phyloP scores from a whole-genome alignment of 192 early-diverging fungal species.

The Coemansia sp. region DNA sequence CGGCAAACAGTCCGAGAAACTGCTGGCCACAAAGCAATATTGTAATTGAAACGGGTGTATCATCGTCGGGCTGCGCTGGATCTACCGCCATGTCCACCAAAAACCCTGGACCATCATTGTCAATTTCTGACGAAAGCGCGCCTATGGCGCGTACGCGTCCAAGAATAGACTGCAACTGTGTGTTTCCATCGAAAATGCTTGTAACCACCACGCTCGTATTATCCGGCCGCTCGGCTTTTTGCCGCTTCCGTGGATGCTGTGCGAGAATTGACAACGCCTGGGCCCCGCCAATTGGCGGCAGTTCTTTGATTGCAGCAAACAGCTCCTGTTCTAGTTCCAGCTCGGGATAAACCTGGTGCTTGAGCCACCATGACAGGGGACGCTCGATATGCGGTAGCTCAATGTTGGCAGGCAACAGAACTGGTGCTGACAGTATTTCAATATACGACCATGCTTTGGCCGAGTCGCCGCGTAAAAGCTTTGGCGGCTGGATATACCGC shows the following conservation, averaged over 20 bases:
- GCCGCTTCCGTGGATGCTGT: background rate
- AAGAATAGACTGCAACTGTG: constrained; percentile 5
- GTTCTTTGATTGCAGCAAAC: constrained; percentile 7
- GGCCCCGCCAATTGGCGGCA: constrained; percentile 6
- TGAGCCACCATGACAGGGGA: constrained; percentile 34
- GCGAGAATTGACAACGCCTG: constrained; percentile 7
- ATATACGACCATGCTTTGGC: constrained; percentile 22
- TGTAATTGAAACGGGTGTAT: constrained; percentile 1
- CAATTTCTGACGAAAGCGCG: constrained; percentile 3
- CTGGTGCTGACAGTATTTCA: constrained; percentile 26
- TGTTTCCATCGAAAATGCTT: background rate
- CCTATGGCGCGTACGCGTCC: constrained; percentile 24
- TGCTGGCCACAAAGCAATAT: constrained; percentile 16
- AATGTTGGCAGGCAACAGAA: constrained; percentile 13
- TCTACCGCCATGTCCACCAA: constrained; percentile 18
- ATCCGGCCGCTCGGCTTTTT: background rate
- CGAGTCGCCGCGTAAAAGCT: constrained; percentile 4
- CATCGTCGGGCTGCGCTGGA: background rate
- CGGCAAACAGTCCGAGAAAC: constrained; percentile 22
- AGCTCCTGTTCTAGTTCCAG: constrained; percentile 16
- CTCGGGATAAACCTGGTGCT: constrained; percentile 24
- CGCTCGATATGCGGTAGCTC: constrained; percentile 1
- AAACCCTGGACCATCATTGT: constrained; percentile 10
- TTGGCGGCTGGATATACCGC: constrained; percentile 27
- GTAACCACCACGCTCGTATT: background rate